These are phyloP conservation scores for Russula emetica DNA, from an alignment of 768 basidiomycete species.

Conservation along the genomic window DNA sequence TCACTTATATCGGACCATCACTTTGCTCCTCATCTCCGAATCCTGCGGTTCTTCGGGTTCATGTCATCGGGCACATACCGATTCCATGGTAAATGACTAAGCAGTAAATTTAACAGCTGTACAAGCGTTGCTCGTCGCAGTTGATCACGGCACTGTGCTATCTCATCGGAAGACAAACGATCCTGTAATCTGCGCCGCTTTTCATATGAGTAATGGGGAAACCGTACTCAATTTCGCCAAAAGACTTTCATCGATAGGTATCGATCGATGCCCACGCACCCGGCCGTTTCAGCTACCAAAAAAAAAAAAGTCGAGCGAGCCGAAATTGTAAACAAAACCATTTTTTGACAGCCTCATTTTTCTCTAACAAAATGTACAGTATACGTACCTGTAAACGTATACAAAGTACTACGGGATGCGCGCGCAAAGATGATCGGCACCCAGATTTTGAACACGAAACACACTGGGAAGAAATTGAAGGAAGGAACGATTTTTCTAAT, in stretches of 20 bases:
- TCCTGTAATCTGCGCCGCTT: background rate
- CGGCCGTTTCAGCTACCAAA: background rate
- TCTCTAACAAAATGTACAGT: background rate
- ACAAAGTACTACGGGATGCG: background rate
- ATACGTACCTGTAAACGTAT: background rate
- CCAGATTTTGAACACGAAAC: background rate
- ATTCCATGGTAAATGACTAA: no score
- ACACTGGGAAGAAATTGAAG: background rate
- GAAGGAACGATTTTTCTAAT: background rate
- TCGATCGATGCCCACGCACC: background rate
- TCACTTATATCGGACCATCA: constrained; percentile 24
- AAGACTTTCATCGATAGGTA: background rate
- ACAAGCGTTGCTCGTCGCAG: no score
- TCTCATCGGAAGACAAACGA: no score
- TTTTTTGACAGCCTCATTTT: background rate
- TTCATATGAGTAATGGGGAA: background rate
- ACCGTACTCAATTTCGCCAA: background rate
- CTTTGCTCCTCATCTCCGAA: constrained; percentile 21
- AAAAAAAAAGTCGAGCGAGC: no score
- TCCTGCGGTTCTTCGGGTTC: constrained; percentile 36
- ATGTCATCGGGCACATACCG: constrained; percentile 9
- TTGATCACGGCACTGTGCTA: no score
- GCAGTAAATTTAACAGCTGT: no score
- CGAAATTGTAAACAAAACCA: background rate
- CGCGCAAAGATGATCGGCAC: background rate